A percentile compares a stretch with the other conserved stretches of the same genome.
phyloP scores from a whole-genome alignment of 495 filamentous ascomycete species.

The Hypoxylon intermedium region DNA sequence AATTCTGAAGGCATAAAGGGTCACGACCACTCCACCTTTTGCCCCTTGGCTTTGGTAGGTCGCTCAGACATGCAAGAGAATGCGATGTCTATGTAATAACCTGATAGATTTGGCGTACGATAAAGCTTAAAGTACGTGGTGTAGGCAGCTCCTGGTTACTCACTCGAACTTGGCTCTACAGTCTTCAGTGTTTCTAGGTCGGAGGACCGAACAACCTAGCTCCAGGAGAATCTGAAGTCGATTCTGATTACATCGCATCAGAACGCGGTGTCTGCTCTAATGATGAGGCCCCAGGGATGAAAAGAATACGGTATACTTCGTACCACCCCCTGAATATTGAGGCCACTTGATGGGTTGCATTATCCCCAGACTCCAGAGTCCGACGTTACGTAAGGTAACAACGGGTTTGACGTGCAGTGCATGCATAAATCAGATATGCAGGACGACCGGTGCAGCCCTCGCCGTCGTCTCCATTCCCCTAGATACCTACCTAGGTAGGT shows the following conservation, averaged over 20 bases:
- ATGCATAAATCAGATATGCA: conserved; percentile 42
- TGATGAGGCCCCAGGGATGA: not conserved
- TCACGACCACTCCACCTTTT: conserved; percentile 25
- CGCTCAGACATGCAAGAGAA: conserved; percentile 27
- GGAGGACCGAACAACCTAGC: conserved; percentile 23
- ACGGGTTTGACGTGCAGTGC: conserved; percentile 34
- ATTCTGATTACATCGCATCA: conserved; percentile 1
- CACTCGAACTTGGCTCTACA: conserved; percentile 2
- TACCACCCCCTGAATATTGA: conserved; percentile 1
- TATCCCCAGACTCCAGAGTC: conserved; percentile 35
- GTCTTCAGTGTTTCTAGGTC: no score
- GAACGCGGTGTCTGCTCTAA: not conserved
- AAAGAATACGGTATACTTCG: not conserved
- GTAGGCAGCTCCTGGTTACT: conserved; percentile 6
- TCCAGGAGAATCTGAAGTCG: conserved; percentile 21
- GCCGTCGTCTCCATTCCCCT: conserved; percentile 26
- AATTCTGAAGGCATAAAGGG: conserved; percentile 24
- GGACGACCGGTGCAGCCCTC: conserved; percentile 29
- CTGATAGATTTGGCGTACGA: conserved; percentile 7
- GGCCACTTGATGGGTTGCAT: conserved; percentile 18
- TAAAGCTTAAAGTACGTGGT: not conserved
- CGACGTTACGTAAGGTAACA: conserved; percentile 31
- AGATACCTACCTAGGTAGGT: no score
- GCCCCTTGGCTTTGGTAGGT: conserved; percentile 12
- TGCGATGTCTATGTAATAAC: conserved; percentile 12